Evolutionary conservation across 495 filamentous ascomycete genomes (phyloP), one percentile per base, ranked within the genome.

Genomic region (Hypomontagnella monticulosa): DNA sequence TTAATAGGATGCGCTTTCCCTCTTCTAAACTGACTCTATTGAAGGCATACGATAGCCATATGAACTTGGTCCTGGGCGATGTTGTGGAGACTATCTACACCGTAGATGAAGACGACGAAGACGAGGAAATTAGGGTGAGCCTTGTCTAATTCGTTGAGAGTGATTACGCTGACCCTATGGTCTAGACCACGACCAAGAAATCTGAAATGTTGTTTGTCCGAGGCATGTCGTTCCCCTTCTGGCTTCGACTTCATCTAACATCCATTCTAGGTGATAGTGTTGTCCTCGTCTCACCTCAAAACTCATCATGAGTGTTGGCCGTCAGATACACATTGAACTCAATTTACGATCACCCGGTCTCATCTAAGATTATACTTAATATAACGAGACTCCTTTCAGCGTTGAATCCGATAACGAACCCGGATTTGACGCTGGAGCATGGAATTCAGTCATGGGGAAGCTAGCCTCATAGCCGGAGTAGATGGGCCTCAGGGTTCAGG

Each of bases 141-240:
- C n/a, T 12, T 46, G 6, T 20, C 33, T 36, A 27, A 33, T 15
- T 18, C 4, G 3, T 47, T 8, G 9, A n/a, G 27, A 12, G 18
- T 4, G 3, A 18, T 20, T 14, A 27, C 41, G 16, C 67, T 73
- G 37, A 75, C 27, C 4, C 12, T 10, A 37, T 23, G 43, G 16
- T 33, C 43, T 46, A 97, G 93, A 96, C 92, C 9, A 87, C 93
- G 56, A 95, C 93, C 76, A 96, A 96, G 78, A 94, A 97, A 71
- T 93, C 92, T 40, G 96, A 98, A 73, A 99, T 98, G 95, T 80
- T 99, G n/a, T 99, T 99, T 72, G 95, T 99, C 20, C 82, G 95
- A 90, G 95, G 94, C 96, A 75, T 53, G 85, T 79, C 1, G 10
- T 23, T 32, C 20, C 3, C 4, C 19, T 11, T 12, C 43, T 41